Base-by-base conservation (phyloP, 805 yeast genomes). In the Wickerhamiella hasegawae region DNA sequence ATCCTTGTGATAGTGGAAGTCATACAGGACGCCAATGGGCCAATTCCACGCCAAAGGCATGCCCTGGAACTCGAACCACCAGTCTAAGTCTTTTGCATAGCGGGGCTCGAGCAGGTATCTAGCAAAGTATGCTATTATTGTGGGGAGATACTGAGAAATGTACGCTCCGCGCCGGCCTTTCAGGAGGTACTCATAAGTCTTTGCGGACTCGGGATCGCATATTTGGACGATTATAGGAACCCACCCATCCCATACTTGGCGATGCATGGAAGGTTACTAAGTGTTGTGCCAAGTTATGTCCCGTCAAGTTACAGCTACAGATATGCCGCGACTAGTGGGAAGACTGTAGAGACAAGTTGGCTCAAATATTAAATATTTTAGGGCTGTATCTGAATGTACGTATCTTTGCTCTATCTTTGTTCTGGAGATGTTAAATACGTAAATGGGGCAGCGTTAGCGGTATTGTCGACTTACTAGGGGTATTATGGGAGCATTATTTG, bases 1-100 rank as follows among this genome's bases (percentile, higher is more conserved):
- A 11, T 32, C 35, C 6, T 12, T 15, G 29, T 18, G 21, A 3
- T 26, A 36, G 11, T 32, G 21, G 12, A 29, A 5, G 22, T 48
- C 53, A 21, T 35, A 25, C 3, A 44, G 34, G 3, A 48, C 28
- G 1, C 53, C 53, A 27, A 45, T 32, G 1, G 50, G 53, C 31
- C 43, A 28, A 18, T 36, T 41, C 41, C 43, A 44, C 1, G 43
- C 38, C 9, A 47, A 5, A 1, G 37, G 37, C 3, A 21, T 17
- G 14, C 33, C 38, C 1, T 37, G 25, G 27, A 5, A 40, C 28
- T 39, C 43, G 28, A 29, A 31, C 33, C 45, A 38, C 48, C 49
- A 45, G 39, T 40, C 37, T 5, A 25, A 27, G 1, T 31, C 33
- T 23, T 15, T 19, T 18, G 6, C 24, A 11, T 21, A 11, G 11